phyloP scores from a whole-genome alignment of 1,139 yeast species.

The Yamadazyma taylorii region DNA sequence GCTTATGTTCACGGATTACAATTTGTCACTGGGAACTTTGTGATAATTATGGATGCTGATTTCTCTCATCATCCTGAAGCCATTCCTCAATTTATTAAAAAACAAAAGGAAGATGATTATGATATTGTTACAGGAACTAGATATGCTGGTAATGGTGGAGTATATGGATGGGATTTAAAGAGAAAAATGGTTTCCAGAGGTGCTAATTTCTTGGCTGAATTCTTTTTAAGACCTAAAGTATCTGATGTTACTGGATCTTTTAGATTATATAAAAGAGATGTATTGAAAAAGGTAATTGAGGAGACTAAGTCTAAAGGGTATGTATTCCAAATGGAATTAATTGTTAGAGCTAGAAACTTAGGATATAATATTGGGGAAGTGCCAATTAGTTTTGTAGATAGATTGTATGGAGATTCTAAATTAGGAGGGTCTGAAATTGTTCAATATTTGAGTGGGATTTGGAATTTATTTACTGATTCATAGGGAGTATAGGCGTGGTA shows the following conservation, averaged over 20 bases:
- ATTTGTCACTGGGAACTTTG: constrained; percentile 71
- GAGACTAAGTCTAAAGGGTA: constrained; percentile 78
- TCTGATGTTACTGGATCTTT: constrained; percentile 80
- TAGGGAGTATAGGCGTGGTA: constrained; percentile 30
- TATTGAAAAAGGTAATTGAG: constrained; percentile 62
- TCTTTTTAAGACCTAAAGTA: constrained; percentile 70
- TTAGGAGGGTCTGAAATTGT: constrained; percentile 83
- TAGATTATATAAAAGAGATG: constrained; percentile 74
- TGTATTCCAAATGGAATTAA: constrained; percentile 90
- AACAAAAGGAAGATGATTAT: constrained; percentile 62
- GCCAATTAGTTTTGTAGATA: constrained; percentile 77
- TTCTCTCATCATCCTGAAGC: constrained; percentile 83
- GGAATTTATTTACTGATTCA: constrained; percentile 66
- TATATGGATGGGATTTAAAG: constrained; percentile 83
- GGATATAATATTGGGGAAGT: constrained; percentile 77
- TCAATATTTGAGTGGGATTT: constrained; percentile 72
- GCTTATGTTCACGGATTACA: constrained; percentile 81
- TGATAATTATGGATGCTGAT: constrained; percentile 85
- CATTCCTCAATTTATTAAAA: constrained; percentile 71
- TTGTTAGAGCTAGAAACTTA: constrained; percentile 75
- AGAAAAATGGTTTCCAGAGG: constrained; percentile 79
- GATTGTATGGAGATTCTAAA: constrained; percentile 78
- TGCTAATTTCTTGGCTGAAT: constrained; percentile 76
- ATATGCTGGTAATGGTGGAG: constrained; percentile 82
- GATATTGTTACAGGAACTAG: constrained; percentile 88